Percentiles rank a stretch among this genome's conserved stretches.
Evolutionary conservation across 1,139 yeast genomes (phyloP).

Genomic region (Yarrowia galli): DNA sequence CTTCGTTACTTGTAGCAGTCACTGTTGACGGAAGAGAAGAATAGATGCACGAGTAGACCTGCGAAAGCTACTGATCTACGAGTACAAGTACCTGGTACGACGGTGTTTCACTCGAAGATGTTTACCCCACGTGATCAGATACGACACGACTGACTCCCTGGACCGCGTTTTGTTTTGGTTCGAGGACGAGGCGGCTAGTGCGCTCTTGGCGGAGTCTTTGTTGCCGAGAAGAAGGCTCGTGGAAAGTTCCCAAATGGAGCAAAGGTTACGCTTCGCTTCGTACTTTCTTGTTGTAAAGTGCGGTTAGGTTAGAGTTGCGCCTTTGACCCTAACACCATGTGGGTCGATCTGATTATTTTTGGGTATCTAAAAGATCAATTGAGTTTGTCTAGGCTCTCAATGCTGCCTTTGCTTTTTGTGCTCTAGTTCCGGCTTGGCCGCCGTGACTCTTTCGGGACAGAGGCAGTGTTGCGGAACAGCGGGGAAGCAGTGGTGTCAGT

Average conservation of each 20-base stretch:
- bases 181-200: not conserved
- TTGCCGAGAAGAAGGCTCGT: not conserved
- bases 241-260: not conserved
- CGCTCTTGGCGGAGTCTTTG: conserved; percentile 4
- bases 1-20: no score
- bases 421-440: no score
- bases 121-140: no score
- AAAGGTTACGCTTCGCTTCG: not conserved
- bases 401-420: not conserved
- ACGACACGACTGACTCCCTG: not conserved
- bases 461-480: no score
- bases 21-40: no score
- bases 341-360: conserved; percentile 10
- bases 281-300: not conserved
- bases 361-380: not conserved
- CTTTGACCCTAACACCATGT: not conserved
- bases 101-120: no score
- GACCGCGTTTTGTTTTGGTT: not conserved
- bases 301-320: conserved; percentile 23
- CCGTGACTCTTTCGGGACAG: no score
- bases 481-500: no score
- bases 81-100: no score
- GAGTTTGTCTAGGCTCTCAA: not conserved
- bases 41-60: no score
- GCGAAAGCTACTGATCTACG: no score